Base-by-base conservation (phyloP, 2,329 filamentous ascomycete species). In the Polychaeton citri region DNA sequence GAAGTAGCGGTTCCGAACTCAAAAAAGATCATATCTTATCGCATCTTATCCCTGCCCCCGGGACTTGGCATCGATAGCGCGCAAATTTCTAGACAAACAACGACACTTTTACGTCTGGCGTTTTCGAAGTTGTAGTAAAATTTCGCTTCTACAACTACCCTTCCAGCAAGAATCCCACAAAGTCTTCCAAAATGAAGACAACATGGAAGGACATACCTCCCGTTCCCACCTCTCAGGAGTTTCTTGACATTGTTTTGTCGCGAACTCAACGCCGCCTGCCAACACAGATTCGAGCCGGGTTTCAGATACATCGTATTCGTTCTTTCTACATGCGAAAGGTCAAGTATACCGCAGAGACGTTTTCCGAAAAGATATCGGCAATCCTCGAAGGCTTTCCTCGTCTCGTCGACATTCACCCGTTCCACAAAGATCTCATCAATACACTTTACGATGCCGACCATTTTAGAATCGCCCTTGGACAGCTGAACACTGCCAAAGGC, bases 361-460 rank as follows among this genome's bases (percentile, higher is more conserved):
- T 95, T 62, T 78, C 79, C 46, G 90, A 98, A 61, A 96, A 96
- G 65, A 77, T 98, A 48, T 76, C 76, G 48, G 74, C 79, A 41
- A 95, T 95, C 54, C 76, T 96, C 54, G 83, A 94, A 60, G 84
- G 82, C 51, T 95, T 98, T 55, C 90, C 90, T 37, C 76, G 87
- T 39, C 72, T 98, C 37, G 79, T 85, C 58, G 90, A 98, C 58
- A 88, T 95, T 57, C 88, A 95, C 59, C 87, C 88, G 36, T 95
- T 95, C 69, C 87, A 80, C 66, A 79, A 81, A 65, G 79, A 86
- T 64, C 68, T 92, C 55, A 80, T 98, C 66, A 96, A 98, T 67
- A 96, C 90, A 15, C 79, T 98, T 32, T 98, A 96, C 69, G 88
- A 95, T 75, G 84, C 85, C 60, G 88, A 98, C 69, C 86, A 94